phyloP scores from a whole-genome alignment of 352 stramenopile genomes.

The Phytophthora parvispora region DNA sequence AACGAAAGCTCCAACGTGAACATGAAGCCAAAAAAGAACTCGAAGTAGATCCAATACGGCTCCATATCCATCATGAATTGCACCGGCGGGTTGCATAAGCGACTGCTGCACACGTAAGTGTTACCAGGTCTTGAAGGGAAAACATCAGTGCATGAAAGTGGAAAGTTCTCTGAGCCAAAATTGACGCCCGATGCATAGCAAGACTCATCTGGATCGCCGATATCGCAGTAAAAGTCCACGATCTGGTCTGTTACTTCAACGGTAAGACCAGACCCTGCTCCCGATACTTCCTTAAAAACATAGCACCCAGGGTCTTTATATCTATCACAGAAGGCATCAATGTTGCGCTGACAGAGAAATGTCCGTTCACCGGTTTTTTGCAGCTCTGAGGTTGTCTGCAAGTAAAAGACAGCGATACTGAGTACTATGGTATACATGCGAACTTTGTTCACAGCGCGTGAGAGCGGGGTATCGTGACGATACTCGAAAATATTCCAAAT shows the following conservation, averaged over 20 bases:
- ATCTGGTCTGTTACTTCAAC: constrained; percentile 19
- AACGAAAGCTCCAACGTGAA: constrained; percentile 56
- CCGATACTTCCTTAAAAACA: constrained; percentile 21
- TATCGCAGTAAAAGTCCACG: constrained; percentile 43
- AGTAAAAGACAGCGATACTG: constrained; percentile 64
- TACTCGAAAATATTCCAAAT: constrained; percentile 65
- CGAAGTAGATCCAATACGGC: constrained; percentile 58
- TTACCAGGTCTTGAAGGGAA: constrained; percentile 28
- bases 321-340: constrained; percentile 49
- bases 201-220: constrained; percentile 3
- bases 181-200: constrained; percentile 46
- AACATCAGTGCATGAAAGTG: constrained; percentile 23
- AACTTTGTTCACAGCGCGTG: constrained; percentile 35
- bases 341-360: constrained; percentile 47
- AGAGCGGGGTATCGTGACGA: constrained; percentile 34
- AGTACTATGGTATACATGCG: constrained; percentile 47
- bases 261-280: constrained; percentile 6
- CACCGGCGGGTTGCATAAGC: constrained; percentile 47
- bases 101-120: constrained; percentile 50
- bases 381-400: constrained; percentile 62
- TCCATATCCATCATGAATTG: constrained; percentile 62
- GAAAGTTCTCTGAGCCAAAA: constrained; percentile 42
- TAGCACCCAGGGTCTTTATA: constrained; percentile 50
- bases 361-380: constrained; percentile 53
- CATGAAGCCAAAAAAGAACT: constrained; percentile 47